Evolutionary conservation across 345 rosid species (phyloP).

Genomic region (Litchi chinensis): DNA sequence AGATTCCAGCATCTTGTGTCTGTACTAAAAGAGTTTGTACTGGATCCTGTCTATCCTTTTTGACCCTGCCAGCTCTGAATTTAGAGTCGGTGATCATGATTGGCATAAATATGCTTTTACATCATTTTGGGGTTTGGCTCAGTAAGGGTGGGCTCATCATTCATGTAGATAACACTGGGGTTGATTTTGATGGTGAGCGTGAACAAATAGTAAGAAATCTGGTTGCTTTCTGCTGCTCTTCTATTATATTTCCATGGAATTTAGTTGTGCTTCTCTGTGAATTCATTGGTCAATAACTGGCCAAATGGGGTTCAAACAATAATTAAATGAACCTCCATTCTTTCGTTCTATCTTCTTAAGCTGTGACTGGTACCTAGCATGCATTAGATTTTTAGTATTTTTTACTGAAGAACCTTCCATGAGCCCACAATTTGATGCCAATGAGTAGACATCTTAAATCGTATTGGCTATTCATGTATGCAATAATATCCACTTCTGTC

Average conservation of each 20-base stretch:
- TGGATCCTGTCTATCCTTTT: not conserved
- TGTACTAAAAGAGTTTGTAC: not conserved
- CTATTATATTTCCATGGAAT: not conserved
- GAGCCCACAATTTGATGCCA: not conserved
- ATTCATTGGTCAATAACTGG: not conserved
- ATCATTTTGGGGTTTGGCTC: constrained; percentile 9
- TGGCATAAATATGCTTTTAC: not conserved
- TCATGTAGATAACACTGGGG: not conserved
- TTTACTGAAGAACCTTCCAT: constrained; percentile 6
- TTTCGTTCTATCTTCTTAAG: not conserved
- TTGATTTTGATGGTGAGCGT: constrained; percentile 4
- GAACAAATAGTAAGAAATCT: not conserved
- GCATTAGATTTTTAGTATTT: not conserved
- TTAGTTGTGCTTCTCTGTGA: not conserved
- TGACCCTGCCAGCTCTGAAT: not conserved
- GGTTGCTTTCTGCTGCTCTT: not conserved
- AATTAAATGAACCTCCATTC: not conserved
- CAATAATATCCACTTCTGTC: not conserved
- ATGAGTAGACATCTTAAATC: not conserved
- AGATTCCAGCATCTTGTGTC: not conserved
- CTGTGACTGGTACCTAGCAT: not conserved
- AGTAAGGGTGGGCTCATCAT: not conserved
- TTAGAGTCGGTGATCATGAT: not conserved
- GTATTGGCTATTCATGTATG: not conserved
- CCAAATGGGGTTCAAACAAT: not conserved